Conservation (phyloP, 1,284 basidiomycete genomes). For the Coniferiporia sulphurascens region DNA sequence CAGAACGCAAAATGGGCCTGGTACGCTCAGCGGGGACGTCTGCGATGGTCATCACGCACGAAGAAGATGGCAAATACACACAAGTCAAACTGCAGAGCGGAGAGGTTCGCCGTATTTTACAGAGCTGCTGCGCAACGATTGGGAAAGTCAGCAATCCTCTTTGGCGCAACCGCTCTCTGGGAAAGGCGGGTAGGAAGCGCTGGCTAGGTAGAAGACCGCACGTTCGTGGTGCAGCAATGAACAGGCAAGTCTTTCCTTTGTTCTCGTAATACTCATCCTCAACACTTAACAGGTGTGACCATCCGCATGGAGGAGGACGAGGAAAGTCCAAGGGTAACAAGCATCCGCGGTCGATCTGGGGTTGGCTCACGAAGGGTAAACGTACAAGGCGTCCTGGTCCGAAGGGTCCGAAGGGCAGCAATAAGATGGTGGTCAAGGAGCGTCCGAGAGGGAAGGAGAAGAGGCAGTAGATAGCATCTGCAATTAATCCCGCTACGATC, state of each 20-base stretch:
- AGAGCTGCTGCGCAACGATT: constrained; percentile 84
- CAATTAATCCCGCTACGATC: background rate
- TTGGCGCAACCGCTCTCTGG: constrained; percentile 81
- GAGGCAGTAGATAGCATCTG: constrained; percentile 19
- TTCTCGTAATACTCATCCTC: constrained; percentile 1
- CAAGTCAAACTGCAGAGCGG: constrained; percentile 90
- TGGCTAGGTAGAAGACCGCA: constrained; percentile 88
- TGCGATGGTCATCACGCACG: constrained; percentile 78
- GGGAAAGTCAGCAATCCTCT: constrained; percentile 91
- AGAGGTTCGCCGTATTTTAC: constrained; percentile 84
- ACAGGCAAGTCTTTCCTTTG: constrained; percentile 58
- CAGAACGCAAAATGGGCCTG: constrained; percentile 76
- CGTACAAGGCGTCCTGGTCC: constrained; percentile 89
- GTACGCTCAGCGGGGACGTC: constrained; percentile 88
- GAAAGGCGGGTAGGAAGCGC: constrained; percentile 87
- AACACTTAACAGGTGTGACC: constrained; percentile 61
- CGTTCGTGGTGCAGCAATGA: constrained; percentile 98
- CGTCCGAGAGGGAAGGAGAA: constrained; percentile 84
- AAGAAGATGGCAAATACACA: constrained; percentile 63
- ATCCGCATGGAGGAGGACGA: constrained; percentile 97
- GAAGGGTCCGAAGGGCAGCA: constrained; percentile 83
- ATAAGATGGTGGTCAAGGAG: constrained; percentile 91
- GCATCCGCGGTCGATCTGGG: constrained; percentile 87
- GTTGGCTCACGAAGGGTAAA: constrained; percentile 88
- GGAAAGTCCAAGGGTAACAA: constrained; percentile 97